These are phyloP conservation scores for Phytopythium sindhum DNA, from an alignment of 352 stramenopile genomes.

Conservation along the genomic window DNA sequence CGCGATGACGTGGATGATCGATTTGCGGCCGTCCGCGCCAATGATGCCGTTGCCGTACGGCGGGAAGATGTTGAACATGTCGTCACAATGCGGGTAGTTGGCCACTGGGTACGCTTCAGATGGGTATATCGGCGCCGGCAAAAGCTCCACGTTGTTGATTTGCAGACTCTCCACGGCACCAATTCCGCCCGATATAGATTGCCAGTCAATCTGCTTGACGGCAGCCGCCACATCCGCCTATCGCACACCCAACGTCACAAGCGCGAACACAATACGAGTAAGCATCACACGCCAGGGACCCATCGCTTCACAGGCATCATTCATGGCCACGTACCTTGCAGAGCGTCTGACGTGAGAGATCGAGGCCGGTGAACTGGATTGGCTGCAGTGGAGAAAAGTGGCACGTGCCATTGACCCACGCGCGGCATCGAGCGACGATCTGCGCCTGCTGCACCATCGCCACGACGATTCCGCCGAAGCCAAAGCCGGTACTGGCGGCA, in stretches of 20 bases:
- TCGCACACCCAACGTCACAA: neutral
- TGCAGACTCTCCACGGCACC: conserved; percentile 59
- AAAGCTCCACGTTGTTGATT: conserved; percentile 60
- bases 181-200: conserved; percentile 39
- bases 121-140: conserved; percentile 49
- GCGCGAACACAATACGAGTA: neutral
- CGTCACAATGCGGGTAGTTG: conserved; percentile 84
- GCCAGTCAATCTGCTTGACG: conserved; percentile 86
- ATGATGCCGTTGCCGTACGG: conserved; percentile 76
- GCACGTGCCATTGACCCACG: conserved; percentile 52
- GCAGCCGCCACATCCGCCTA: conserved; percentile 70
- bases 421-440: conserved; percentile 51
- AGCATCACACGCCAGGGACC: neutral
- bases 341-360: conserved; percentile 60
- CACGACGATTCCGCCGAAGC: conserved; percentile 16
- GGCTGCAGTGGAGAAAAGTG: conserved; percentile 45
- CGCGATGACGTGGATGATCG: conserved; percentile 57
- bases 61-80: conserved; percentile 83
- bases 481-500: conserved; percentile 1
- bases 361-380: conserved; percentile 37
- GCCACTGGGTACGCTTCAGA: conserved; percentile 54
- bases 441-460: conserved; percentile 61
- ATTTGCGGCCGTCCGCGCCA: conserved; percentile 49
- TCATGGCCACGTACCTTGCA: conserved; percentile 49
- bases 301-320: neutral